These are phyloP conservation scores for Candida tibetensis DNA, from an alignment of 805 yeast species.

Conservation along the genomic window DNA sequence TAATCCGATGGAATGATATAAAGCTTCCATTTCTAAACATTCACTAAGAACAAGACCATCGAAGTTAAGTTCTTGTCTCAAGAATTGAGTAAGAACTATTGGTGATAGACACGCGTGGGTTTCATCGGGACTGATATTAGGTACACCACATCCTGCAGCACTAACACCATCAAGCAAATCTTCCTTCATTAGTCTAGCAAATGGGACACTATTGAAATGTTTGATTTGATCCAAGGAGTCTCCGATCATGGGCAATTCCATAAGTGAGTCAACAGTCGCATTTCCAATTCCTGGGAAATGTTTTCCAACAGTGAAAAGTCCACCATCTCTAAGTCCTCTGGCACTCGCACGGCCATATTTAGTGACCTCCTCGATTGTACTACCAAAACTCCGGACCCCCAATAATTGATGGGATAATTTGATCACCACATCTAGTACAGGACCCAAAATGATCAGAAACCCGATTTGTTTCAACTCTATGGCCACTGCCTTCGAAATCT, in stretches of 20 bases:
- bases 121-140: constrained; percentile 57
- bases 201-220: constrained; percentile 50
- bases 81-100: constrained; percentile 45
- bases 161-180: constrained; percentile 51
- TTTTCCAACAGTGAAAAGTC: constrained; percentile 54
- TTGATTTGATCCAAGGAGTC: constrained; percentile 54
- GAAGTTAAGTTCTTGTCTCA: constrained; percentile 50
- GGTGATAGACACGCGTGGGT: constrained; percentile 63
- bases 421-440: constrained; percentile 60
- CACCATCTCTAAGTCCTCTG: constrained; percentile 52
- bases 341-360: constrained; percentile 53
- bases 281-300: constrained; percentile 69
- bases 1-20: constrained; percentile 60
- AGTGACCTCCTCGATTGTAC: constrained; percentile 57
- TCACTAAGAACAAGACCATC: constrained; percentile 59
- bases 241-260: constrained; percentile 58
- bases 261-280: constrained; percentile 54
- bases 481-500: constrained; percentile 54
- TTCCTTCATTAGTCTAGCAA: constrained; percentile 44
- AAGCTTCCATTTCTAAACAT: constrained; percentile 61
- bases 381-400: constrained; percentile 61
- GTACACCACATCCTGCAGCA: constrained; percentile 66
- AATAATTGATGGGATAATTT: constrained; percentile 54
- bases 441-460: constrained; percentile 54
- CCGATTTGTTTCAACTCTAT: constrained; percentile 54